Evolutionary conservation across 176 grass and related monocot genomes (phyloP).

Genomic region (Musa troglodytarum): DNA sequence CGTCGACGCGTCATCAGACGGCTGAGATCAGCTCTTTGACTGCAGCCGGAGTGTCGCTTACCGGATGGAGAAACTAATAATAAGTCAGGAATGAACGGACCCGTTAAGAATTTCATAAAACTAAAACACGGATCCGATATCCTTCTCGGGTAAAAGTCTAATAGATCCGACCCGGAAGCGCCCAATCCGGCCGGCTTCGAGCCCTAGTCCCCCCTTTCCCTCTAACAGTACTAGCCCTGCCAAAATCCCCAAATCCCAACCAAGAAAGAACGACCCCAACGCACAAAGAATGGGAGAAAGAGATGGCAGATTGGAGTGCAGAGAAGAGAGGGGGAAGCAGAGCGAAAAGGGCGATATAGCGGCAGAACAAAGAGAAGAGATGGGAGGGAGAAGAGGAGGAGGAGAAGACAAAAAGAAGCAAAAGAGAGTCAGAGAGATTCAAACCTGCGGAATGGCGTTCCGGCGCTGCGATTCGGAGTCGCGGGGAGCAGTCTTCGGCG

Average conservation of each 20-base stretch:
- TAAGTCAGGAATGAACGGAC: background rate
- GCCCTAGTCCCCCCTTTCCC: background rate
- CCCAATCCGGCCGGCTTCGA: constrained; percentile 1
- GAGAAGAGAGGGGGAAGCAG: background rate
- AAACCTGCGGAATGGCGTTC: constrained; percentile 4
- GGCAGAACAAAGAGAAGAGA: background rate
- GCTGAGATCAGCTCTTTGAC: background rate
- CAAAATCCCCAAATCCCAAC: constrained; percentile 10
- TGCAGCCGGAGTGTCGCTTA: background rate
- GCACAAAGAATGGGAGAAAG: background rate
- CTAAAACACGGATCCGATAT: background rate
- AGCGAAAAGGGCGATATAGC: background rate
- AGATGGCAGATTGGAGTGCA: background rate
- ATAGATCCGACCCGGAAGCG: background rate
- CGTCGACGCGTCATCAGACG: constrained; percentile 1
- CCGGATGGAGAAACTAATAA: background rate
- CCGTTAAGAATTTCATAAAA: constrained; percentile 4
- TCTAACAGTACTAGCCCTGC: background rate
- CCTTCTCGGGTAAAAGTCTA: background rate
- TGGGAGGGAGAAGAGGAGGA: background rate
- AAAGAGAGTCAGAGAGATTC: background rate
- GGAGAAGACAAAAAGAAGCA: background rate
- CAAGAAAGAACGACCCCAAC: background rate
- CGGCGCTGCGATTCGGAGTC: background rate
- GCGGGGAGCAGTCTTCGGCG: background rate